Evolutionary conservation across 495 filamentous ascomycete genomes (phyloP).

Genomic region (Clavariopsis aquatica): DNA sequence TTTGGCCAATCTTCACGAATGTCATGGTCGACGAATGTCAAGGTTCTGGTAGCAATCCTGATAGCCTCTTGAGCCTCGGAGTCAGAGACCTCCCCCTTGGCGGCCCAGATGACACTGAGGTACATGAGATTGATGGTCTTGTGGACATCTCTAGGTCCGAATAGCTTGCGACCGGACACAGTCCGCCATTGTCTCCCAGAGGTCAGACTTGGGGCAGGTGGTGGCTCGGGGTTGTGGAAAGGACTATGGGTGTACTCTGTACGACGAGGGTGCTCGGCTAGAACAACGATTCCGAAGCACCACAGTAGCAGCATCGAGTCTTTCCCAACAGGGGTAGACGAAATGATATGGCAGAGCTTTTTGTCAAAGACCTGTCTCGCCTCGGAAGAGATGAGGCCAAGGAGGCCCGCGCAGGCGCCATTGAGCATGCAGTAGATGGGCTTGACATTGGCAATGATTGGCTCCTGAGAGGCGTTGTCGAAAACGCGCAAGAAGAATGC

Average conservation of each 20-base stretch:
- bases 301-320: constrained; percentile 30
- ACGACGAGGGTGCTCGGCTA: constrained; percentile 17
- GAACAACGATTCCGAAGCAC: constrained; percentile 28
- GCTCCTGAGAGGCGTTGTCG: constrained; percentile 29
- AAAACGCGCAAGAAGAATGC: constrained; percentile 40
- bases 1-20: constrained; percentile 50
- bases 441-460: constrained; percentile 27
- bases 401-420: constrained; percentile 37
- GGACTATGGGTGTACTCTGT: not conserved
- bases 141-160: constrained; percentile 52
- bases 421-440: constrained; percentile 39
- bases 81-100: constrained; percentile 49
- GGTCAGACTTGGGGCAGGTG: not conserved
- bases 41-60: constrained; percentile 53
- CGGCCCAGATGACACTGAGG: constrained; percentile 55
- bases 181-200: constrained; percentile 26
- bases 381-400: constrained; percentile 28
- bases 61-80: constrained; percentile 53
- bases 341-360: constrained; percentile 36
- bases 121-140: constrained; percentile 61
- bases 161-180: constrained; percentile 41
- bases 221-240: not conserved
- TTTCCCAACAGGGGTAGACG: constrained; percentile 4
- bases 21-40: constrained; percentile 48
- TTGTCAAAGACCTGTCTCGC: constrained; percentile 32